Evolutionary conservation across 495 filamentous ascomycete species (phyloP).

Genomic region (Astrothelium subdiscretum): DNA sequence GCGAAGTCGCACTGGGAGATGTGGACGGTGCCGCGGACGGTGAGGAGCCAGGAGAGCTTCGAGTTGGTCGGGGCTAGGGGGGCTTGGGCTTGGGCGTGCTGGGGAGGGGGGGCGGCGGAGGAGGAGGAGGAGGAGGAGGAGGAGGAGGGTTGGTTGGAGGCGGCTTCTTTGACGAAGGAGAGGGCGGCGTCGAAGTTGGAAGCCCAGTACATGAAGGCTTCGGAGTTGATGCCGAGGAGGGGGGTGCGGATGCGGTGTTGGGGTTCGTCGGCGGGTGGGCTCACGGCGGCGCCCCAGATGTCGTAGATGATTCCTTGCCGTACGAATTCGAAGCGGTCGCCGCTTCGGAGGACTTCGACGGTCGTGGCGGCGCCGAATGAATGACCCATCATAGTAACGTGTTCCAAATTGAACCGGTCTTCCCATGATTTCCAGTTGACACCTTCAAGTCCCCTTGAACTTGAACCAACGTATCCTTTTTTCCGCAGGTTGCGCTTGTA

Average conservation of each 20-base stretch:
- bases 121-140: no score
- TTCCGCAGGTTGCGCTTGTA: conserved; percentile 36
- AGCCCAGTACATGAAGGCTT: conserved; percentile 52
- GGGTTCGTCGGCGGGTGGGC: conserved; percentile 20
- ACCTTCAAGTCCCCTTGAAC: conserved; percentile 36
- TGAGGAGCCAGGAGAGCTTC: conserved; percentile 42
- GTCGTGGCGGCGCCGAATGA: conserved; percentile 32
- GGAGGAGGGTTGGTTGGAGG: background rate
- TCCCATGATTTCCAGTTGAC: conserved; percentile 32
- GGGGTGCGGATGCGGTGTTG: conserved; percentile 36
- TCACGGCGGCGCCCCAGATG: conserved; percentile 39
- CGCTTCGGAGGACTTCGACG: conserved; percentile 32
- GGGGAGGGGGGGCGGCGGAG: conserved; percentile 10
- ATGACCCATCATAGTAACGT: conserved; percentile 28
- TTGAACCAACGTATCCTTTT: conserved; percentile 39
- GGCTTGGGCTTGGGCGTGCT: conserved; percentile 22
- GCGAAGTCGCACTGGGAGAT: conserved; percentile 48
- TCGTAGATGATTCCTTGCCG: conserved; percentile 49
- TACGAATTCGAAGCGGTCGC: conserved; percentile 38
- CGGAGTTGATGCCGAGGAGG: conserved; percentile 45
- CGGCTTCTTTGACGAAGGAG: conserved; percentile 38
- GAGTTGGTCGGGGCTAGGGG: conserved; percentile 2
- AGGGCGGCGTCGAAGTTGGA: conserved; percentile 42
- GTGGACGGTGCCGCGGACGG: conserved; percentile 47
- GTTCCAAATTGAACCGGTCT: conserved; percentile 21